Conservation (phyloP, 257 asterid genomes). For the Solanum bulbocastanum region DNA sequence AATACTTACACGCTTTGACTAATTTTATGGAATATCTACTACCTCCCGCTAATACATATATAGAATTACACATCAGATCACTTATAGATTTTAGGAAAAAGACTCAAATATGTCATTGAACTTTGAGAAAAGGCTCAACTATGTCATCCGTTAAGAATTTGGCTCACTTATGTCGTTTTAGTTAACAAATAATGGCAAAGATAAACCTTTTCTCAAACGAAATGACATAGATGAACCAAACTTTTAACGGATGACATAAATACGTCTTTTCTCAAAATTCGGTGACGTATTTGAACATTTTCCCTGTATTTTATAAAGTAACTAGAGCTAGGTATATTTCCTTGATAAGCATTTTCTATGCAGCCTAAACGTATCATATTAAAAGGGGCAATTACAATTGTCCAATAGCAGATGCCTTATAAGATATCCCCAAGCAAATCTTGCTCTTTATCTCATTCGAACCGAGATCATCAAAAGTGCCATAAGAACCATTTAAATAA, state of each 20-base stretch:
- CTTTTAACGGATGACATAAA: no score
- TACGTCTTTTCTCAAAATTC: no score
- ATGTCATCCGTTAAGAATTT: no score
- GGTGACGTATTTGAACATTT: no score
- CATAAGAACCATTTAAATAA: neutral
- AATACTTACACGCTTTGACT: neutral
- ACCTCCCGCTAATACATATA: no score
- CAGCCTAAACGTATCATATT: neutral
- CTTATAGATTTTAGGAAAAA: no score
- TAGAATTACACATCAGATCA: no score
- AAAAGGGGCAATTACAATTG: neutral
- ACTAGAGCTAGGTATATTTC: neutral
- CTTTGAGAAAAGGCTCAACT: no score
- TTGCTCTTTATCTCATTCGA: no score
- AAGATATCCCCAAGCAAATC: neutral
- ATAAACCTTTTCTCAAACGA: neutral
- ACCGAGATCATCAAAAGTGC: neutral
- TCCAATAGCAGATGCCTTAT: neutral
- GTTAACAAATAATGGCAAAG: neutral
- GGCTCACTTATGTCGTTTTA: no score
- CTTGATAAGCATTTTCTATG: neutral
- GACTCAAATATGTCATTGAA: no score
- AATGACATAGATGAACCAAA: neutral
- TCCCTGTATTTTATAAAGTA: neutral
- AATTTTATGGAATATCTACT: no score